Percentiles rank a stretch among this genome's conserved stretches.
Conservation (phyloP, 768 basidiomycete species). For the Chlorophyllum brunneum region DNA sequence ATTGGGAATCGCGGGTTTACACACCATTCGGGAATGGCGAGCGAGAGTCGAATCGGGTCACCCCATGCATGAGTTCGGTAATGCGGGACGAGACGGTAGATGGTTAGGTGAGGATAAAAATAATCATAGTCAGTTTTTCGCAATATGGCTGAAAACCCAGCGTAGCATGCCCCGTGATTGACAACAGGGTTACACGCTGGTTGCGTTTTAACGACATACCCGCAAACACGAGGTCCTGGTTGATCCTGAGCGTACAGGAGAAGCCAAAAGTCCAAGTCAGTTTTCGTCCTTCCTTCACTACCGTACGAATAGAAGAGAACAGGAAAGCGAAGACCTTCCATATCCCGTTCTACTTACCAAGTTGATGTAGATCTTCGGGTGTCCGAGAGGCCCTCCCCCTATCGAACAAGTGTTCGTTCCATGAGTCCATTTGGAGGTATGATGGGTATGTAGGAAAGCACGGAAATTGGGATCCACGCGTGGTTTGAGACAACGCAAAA, state of each 20-base stretch:
- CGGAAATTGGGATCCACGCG: not conserved
- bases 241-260: conserved; percentile 61
- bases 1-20: conserved; percentile 1
- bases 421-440: conserved; percentile 1
- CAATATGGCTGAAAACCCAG: not conserved
- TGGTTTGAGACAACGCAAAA: not conserved
- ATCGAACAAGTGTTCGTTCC: conserved; percentile 11
- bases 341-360: conserved; percentile 50
- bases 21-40: too few relatives aligned
- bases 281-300: conserved; percentile 12
- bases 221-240: conserved; percentile 82
- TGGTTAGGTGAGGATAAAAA: conserved; percentile 2
- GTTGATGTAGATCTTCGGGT: conserved; percentile 97
- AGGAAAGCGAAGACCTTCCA: conserved; percentile 1
- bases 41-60: not conserved
- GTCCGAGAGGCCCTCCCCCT: conserved; percentile 95
- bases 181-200: conserved; percentile 2
- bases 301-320: conserved; percentile 1
- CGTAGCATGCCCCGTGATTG: not conserved
- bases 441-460: too few relatives aligned
- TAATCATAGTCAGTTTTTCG: conserved; percentile 4
- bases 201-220: conserved; percentile 50
- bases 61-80: not conserved
- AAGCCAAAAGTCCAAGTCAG: conserved; percentile 13
- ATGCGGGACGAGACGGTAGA: not conserved